Conservation (phyloP, 23 red algal species). For the Cyanidioschyzon merolae region DNA sequence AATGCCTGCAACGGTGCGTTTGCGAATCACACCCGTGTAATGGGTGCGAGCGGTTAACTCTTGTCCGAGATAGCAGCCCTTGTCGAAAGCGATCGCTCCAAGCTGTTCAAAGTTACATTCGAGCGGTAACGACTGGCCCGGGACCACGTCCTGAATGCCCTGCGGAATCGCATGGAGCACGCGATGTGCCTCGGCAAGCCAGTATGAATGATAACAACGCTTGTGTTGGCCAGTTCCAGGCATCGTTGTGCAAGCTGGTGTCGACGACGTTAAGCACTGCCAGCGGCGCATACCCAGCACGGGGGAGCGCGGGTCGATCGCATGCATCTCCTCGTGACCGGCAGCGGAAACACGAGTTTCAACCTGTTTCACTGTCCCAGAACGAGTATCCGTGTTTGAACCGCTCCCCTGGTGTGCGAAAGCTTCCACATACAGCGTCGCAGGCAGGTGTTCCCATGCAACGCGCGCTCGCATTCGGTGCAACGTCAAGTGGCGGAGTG, state of each 20-base stretch:
- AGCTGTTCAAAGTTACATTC: constrained; percentile 61
- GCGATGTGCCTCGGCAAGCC: constrained; percentile 7
- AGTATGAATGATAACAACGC: constrained; percentile 16
- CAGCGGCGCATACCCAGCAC: neutral
- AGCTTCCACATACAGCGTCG: constrained; percentile 12
- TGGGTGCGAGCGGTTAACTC: constrained; percentile 74
- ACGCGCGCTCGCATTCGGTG: constrained; percentile 50
- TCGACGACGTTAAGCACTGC: neutral
- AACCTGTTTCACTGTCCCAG: neutral
- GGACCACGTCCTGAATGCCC: constrained; percentile 28
- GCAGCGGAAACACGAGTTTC: neutral
- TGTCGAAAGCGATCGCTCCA: constrained; percentile 58
- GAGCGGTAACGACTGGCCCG: constrained; percentile 35
- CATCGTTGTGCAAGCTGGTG: neutral
- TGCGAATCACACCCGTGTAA: constrained; percentile 72
- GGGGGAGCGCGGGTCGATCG: neutral
- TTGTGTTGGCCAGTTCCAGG: neutral
- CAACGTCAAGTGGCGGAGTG: constrained; percentile 29
- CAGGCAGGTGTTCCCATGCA: constrained; percentile 21
- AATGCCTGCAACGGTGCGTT: constrained; percentile 25
- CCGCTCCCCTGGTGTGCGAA: too few relatives aligned
- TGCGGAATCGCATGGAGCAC: constrained; percentile 59
- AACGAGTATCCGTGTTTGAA: neutral
- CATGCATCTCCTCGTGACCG: neutral
- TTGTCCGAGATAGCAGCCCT: constrained; percentile 97